Evolutionary conservation across 2,329 filamentous ascomycete genomes (phyloP), one percentile per base, ranked within the genome.

Genomic region (Trichoderma arundinaceum): DNA sequence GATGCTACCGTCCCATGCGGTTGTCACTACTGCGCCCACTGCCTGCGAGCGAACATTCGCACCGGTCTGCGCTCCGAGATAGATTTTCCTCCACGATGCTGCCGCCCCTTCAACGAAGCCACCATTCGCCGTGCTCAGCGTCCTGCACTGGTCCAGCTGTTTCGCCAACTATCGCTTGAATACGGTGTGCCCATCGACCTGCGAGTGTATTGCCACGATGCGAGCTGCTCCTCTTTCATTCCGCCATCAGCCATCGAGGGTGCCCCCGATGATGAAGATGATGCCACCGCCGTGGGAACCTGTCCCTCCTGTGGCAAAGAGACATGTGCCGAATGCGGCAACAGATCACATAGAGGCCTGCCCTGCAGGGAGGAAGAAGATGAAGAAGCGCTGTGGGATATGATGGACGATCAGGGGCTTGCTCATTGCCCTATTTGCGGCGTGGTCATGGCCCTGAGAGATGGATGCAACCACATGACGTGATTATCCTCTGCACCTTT

Each of bases 401-500:
- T 59, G 3, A 73, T 74, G 72, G 71, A 74, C 19, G 38, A n/a
- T 1, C 68, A 72, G 9, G 60, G 44, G 4, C 41, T 64, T 1
- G 72, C 73, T 1, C 69, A 72, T 39, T 74, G 72, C 9, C 72
- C 72, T 0, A 22, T 13, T 1, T 74, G 72, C 28, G 71, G 69
- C 1, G 67, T 69, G 10, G 68, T 71, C 64, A 54, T 73, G 15
- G 52, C 63, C 6, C 39, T 74, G 4, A 9, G 22, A 0, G 69
- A 71, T 9, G 72, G 72, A 0, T 74, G 72, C 22, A 74, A 74
- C 17, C 71, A 74, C 15, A 69, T 74, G 57, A 72, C 66, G 68
- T 68, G 46, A 64, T 61, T 64, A 15, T 10, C 9, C 17, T 15
- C 7, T 33, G 1, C 1, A 1, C 7, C 9, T 10, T 44, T n/a